Evolutionary conservation across 345 rosid genomes (phyloP).

Genomic region (Punica granatum): DNA sequence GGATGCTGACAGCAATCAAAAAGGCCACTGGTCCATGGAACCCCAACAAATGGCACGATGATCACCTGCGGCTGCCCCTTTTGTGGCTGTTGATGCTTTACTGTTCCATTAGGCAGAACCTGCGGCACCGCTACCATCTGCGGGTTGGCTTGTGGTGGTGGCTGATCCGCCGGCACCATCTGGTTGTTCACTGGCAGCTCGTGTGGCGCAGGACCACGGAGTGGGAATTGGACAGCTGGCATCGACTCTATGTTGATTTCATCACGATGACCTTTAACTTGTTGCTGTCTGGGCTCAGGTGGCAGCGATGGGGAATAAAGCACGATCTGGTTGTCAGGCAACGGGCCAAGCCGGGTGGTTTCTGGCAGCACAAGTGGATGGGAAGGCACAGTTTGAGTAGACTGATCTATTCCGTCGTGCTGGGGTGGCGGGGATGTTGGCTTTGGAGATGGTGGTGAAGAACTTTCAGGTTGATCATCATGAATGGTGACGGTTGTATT

Average conservation of each 20-base stretch:
- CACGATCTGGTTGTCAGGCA: background rate
- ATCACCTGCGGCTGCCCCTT: constrained; percentile 4
- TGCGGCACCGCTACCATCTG: background rate
- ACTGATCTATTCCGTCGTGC: background rate
- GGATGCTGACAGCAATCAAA: constrained; percentile 15
- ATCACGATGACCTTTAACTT: background rate
- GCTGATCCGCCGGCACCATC: background rate
- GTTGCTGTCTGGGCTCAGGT: background rate
- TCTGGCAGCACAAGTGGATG: background rate
- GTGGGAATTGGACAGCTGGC: constrained; percentile 2
- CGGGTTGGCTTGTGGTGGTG: too few species aligned
- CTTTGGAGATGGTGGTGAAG: background rate
- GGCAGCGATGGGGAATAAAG: background rate
- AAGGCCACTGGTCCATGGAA: constrained; percentile 14
- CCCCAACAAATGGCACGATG: constrained; percentile 9
- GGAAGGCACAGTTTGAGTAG: background rate
- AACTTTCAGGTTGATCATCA: background rate
- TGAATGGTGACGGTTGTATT: background rate
- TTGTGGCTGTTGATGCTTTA: background rate
- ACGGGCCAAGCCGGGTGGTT: background rate
- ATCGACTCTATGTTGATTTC: background rate
- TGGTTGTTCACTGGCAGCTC: background rate
- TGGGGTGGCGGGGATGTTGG: constrained; percentile 1
- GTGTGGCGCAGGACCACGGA: background rate
- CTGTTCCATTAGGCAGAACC: background rate